phyloP scores from a whole-genome alignment of 129 eudicot species.

The carrot (Daucus carota) region DNA sequence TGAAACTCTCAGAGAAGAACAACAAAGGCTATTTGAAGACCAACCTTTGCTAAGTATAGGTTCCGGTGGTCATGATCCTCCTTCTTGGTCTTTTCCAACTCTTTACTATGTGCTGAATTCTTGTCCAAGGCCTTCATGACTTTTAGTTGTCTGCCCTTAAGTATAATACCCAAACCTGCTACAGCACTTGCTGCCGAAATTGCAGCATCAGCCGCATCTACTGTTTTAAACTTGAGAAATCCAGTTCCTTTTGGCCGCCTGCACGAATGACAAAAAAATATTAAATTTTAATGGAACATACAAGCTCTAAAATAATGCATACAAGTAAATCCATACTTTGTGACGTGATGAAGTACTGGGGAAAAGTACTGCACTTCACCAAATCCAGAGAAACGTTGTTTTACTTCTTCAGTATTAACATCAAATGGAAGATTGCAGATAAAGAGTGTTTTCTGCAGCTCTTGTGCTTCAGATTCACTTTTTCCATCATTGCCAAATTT shows the following conservation, averaged over 20 bases:
- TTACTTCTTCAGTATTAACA: slow-evolving; percentile 60
- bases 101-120: slow-evolving; percentile 73
- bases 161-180: slow-evolving; percentile 65
- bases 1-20: background rate
- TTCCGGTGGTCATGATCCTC: slow-evolving; percentile 82
- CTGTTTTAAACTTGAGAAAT: slow-evolving; percentile 70
- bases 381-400: slow-evolving; percentile 68
- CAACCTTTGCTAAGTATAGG: slow-evolving; percentile 85
- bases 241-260: slow-evolving; percentile 98
- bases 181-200: slow-evolving; percentile 60
- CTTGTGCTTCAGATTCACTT: slow-evolving; percentile 35
- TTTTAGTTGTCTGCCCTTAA: slow-evolving; percentile 79
- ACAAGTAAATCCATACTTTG: slow-evolving; percentile 45
- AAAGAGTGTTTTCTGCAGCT: slow-evolving; percentile 63
- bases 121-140: slow-evolving; percentile 84
- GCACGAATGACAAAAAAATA: slow-evolving; percentile 12
- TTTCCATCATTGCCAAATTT: slow-evolving; percentile 23
- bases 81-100: slow-evolving; percentile 55
- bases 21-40: background rate
- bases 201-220: slow-evolving; percentile 72
- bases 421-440: slow-evolving; percentile 85
- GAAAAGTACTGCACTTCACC: slow-evolving; percentile 80
- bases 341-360: slow-evolving; percentile 79
- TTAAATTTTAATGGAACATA: background rate
- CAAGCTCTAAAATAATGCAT: background rate